Evolutionary conservation across 352 stramenopile genomes (phyloP).

Genomic region (Pythium oligandrum): DNA sequence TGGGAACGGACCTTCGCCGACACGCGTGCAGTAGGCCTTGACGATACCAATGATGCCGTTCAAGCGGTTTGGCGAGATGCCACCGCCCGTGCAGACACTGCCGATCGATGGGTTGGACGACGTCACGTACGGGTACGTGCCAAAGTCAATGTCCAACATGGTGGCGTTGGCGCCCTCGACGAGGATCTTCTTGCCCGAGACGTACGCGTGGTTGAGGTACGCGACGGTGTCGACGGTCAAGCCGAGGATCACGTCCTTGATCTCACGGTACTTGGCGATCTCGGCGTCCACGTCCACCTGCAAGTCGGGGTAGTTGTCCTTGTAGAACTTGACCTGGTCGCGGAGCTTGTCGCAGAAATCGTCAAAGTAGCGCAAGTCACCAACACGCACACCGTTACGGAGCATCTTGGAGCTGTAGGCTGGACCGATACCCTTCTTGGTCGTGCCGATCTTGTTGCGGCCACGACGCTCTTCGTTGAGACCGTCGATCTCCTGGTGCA

Average conservation of each 20-base stretch:
- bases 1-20: constrained; percentile 98
- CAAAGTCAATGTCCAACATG: constrained; percentile 99
- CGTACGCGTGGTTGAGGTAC: constrained; percentile 96
- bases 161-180: constrained; percentile 99
- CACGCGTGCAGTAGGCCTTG: constrained; percentile 99
- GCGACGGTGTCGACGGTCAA: constrained; percentile 96
- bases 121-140: constrained; percentile 99
- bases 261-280: constrained; percentile 77
- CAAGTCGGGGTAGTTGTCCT: constrained; percentile 83
- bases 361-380: constrained; percentile 91
- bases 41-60: constrained; percentile 97
- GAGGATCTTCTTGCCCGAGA: constrained; percentile 95
- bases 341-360: constrained; percentile 89
- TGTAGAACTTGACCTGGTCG: constrained; percentile 90
- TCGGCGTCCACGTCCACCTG: constrained; percentile 79
- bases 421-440: constrained; percentile 98
- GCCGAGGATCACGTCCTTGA: constrained; percentile 79
- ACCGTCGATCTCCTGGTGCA: constrained; percentile 94
- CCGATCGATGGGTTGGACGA: constrained; percentile 98
- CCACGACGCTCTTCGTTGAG: constrained; percentile 81
- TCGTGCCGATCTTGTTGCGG: constrained; percentile 99
- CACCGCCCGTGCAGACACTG: constrained; percentile 95
- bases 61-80: constrained; percentile 90
- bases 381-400: constrained; percentile 96
- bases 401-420: constrained; percentile 99